phyloP scores from a whole-genome alignment of 192 early-diverging fungal genomes.

The Dissophora globulifera region DNA sequence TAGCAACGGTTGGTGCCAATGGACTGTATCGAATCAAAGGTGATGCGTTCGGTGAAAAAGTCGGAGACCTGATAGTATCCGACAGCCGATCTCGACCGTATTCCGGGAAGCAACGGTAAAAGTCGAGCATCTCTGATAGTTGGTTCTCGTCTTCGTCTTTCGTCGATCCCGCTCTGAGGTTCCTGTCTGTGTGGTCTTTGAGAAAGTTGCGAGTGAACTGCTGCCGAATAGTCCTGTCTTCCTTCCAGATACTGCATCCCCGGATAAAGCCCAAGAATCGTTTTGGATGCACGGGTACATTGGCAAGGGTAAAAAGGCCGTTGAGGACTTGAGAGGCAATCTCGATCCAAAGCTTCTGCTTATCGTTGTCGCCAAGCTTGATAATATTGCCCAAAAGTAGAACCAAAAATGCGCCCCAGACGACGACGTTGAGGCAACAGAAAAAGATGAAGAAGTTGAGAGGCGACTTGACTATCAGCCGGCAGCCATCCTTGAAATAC shows the following conservation, averaged over 20 bases:
- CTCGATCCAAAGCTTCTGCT: conserved; percentile 53
- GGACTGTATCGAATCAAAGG: background rate
- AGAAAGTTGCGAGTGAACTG: conserved; percentile 24
- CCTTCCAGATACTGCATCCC: conserved; percentile 18
- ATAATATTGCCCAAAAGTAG: conserved; percentile 41
- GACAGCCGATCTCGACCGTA: conserved; percentile 26
- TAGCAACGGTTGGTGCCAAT: background rate
- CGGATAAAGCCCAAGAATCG: conserved; percentile 38
- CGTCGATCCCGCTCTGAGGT: background rate
- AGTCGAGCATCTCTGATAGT: conserved; percentile 23
- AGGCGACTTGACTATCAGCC: conserved; percentile 40
- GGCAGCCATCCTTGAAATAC: conserved; percentile 46
- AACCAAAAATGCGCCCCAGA: conserved; percentile 55
- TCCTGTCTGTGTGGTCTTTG: background rate
- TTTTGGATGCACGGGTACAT: conserved; percentile 50
- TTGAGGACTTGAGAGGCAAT: conserved; percentile 54
- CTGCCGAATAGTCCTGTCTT: conserved; percentile 14
- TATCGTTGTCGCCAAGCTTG: conserved; percentile 28
- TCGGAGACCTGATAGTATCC: background rate
- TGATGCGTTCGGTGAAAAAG: too few relatives aligned
- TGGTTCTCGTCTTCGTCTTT: too few relatives aligned
- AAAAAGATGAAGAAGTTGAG: conserved; percentile 52
- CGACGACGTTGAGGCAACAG: conserved; percentile 40
- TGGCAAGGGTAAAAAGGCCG: conserved; percentile 51
- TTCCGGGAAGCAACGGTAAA: conserved; percentile 42